Percentiles rank a stretch among this genome's conserved stretches.
Conservation (phyloP, 1,284 basidiomycete genomes). For the Sporisorium graminicola region DNA sequence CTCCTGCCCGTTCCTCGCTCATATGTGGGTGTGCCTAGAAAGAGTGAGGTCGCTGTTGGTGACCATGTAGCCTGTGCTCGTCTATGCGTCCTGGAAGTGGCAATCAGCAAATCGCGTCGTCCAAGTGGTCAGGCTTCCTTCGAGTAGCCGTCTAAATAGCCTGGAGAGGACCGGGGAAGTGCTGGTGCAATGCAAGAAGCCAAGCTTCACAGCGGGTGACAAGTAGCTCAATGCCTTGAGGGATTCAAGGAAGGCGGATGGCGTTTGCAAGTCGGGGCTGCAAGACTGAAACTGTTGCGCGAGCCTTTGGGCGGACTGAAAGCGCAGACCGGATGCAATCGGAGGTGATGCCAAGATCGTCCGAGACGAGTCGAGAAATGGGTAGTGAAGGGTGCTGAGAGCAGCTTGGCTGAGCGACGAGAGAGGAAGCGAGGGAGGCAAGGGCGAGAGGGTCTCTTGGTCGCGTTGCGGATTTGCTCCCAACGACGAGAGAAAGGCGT, state of each 20-base stretch:
- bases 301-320: too few relatives aligned
- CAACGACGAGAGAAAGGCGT: slow-evolving; percentile 7
- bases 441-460: not conserved
- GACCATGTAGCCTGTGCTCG: slow-evolving; percentile 17
- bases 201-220: too few relatives aligned
- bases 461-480: slow-evolving; percentile 2
- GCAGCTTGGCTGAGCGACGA: slow-evolving; percentile 8
- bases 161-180: not conserved
- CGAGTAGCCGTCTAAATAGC: not conserved
- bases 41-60: not conserved
- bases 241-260: too few relatives aligned
- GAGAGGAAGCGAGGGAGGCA: not conserved
- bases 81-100: not conserved
- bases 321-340: not conserved
- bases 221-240: not conserved
- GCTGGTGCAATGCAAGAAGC: not conserved
- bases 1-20: slow-evolving; percentile 38
- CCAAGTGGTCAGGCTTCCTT: not conserved
- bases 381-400: slow-evolving; percentile 5
- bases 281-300: not conserved
- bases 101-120: not conserved
- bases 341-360: slow-evolving; percentile 7
- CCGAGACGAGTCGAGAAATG: slow-evolving; percentile 15
- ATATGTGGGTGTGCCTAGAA: slow-evolving; percentile 18
- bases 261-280: not conserved